These are phyloP conservation scores for Hylodesmum podocarpum DNA, from an alignment of 306 rosid species.

Conservation along the genomic window DNA sequence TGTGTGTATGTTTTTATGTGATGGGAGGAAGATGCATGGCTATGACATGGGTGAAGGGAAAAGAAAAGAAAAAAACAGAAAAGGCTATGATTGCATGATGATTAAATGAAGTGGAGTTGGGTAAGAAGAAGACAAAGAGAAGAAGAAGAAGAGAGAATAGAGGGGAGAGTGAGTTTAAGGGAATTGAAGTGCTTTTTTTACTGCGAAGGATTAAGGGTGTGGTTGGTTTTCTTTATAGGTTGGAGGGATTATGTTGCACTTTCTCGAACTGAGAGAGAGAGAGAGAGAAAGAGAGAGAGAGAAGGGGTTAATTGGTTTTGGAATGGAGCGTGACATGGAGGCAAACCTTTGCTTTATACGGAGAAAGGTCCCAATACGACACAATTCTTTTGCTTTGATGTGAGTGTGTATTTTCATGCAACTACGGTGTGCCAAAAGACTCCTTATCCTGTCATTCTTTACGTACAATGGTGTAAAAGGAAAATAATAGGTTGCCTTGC, in stretches of 20 bases:
- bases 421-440: slow-evolving; percentile 56
- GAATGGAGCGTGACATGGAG: slow-evolving; percentile 62
- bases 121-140: slow-evolving; percentile 17
- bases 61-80: not conserved
- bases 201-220: slow-evolving; percentile 43
- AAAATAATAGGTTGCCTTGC: slow-evolving; percentile 42
- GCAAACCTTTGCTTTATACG: slow-evolving; percentile 70
- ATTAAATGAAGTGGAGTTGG: slow-evolving; percentile 36
- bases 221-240: slow-evolving; percentile 83
- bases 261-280: slow-evolving; percentile 52
- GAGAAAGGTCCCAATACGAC: slow-evolving; percentile 60
- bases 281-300: slow-evolving; percentile 32
- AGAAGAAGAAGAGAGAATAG: slow-evolving; percentile 17
- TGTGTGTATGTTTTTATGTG: slow-evolving; percentile 19
- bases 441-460: slow-evolving; percentile 50
- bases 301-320: slow-evolving; percentile 51
- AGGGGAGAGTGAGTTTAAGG: slow-evolving; percentile 10
- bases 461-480: slow-evolving; percentile 53
- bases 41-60: slow-evolving; percentile 24
- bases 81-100: slow-evolving; percentile 43
- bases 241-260: slow-evolving; percentile 70
- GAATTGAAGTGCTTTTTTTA: slow-evolving; percentile 32
- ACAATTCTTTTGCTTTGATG: slow-evolving; percentile 61
- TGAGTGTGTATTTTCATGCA: slow-evolving; percentile 77
- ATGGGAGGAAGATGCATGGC: slow-evolving; percentile 27